phyloP scores from a whole-genome alignment of 768 basidiomycete genomes.

The Tulasnella sp. region DNA sequence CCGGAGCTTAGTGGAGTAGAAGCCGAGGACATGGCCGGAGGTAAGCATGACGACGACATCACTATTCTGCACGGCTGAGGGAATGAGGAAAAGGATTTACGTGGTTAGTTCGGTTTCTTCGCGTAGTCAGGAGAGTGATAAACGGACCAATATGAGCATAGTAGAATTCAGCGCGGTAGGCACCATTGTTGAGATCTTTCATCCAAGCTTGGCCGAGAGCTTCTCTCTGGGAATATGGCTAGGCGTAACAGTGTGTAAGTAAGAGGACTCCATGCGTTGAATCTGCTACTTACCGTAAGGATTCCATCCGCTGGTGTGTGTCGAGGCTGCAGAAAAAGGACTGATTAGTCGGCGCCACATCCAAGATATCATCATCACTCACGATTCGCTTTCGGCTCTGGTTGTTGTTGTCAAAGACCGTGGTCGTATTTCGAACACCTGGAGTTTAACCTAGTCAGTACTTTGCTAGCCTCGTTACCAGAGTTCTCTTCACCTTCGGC shows the following conservation, averaged over 20 bases:
- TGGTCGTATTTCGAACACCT: constrained; percentile 98
- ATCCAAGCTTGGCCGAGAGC: constrained; percentile 96
- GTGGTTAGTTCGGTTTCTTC: not conserved
- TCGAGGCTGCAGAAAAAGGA: constrained; percentile 55
- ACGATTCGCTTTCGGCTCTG: constrained; percentile 82
- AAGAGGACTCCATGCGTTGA: not conserved
- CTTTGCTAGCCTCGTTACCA: not conserved
- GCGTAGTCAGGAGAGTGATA: not conserved
- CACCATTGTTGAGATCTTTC: constrained; percentile 86
- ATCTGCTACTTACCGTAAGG: constrained; percentile 58
- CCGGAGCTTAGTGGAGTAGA: constrained; percentile 78
- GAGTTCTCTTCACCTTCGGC: constrained; percentile 63
- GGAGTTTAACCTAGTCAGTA: not conserved
- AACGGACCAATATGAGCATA: constrained; percentile 76
- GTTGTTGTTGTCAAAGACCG: constrained; percentile 89
- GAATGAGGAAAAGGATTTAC: not conserved
- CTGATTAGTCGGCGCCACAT: constrained; percentile 22
- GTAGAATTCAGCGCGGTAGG: constrained; percentile 77
- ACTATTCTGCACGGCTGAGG: constrained; percentile 64
- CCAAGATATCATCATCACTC: constrained; percentile 33
- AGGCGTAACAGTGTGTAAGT: constrained; percentile 14
- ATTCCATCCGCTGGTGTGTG: constrained; percentile 84
- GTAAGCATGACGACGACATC: constrained; percentile 82
- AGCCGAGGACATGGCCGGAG: constrained; percentile 68
- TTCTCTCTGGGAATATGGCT: constrained; percentile 88